Base-by-base conservation (phyloP, 768 basidiomycete genomes). In the Pilatotrama ljubarskyi region DNA sequence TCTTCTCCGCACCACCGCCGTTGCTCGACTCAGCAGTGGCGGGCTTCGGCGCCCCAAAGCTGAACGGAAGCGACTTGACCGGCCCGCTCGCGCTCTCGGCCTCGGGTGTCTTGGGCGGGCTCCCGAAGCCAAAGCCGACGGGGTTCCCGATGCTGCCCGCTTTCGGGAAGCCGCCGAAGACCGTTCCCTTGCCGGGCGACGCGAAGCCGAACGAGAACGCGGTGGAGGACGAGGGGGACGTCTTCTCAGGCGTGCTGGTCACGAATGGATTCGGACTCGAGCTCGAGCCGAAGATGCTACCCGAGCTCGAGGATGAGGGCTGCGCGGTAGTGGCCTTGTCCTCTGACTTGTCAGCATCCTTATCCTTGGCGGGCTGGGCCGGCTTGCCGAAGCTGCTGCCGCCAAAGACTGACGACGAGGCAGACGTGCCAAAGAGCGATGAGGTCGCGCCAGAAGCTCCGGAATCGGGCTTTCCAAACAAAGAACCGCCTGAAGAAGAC, bases 41-140 rank as follows among this genome's bases (percentile, higher is more conserved):
- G 14, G 56, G 29, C 18, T 62, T 57, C n/a, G 50, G 57, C 25
- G 58, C 26, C 5, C 62, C 58, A 22, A 60, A 52, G 18, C 53
- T 26, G 61, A 68, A 68, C 41, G 64, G 58, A 5, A 63, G 60
- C 29, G 62, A 36, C 32, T 61, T 62, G 29, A 53, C 29, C 2
- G 61, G 61, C 1, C 55, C 61, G 37, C 43, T 46, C 37, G 38
- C 44, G 47, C n/a, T 42, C 51, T 66, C 63, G 7, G 37, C 54
- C 10, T 68, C 65, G 10, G 74, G 64, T 18, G 73, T 68, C 61
- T 68, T 76, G 18, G 73, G 68, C 37, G 77, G 72, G 66, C 70
- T 75, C 14, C 78, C 82, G 64, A 84, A 88, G 9, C 77, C 78
- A 62, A 87, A 87, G 5, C 86, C 86, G 8, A 86, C 83, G 8